Evolutionary conservation across 2,329 filamentous ascomycete species (phyloP), one percentile per base, ranked within the genome.

Genomic region (Trichoderma sp.): DNA sequence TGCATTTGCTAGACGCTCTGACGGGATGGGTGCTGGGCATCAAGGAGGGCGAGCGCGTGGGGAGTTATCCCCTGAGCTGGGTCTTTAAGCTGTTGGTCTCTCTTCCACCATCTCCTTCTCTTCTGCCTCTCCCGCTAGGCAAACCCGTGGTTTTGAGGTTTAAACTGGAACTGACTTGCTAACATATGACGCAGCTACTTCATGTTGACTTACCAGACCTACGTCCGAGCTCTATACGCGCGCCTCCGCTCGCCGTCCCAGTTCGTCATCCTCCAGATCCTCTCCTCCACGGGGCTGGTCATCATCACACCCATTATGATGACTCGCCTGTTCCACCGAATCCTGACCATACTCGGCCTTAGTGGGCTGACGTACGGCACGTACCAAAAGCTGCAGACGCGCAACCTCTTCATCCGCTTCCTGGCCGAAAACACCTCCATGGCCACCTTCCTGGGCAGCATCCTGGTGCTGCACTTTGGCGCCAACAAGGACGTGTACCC

Each of bases 41-140:
- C 45, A 85, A 83, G 60, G 85, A 89, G 69, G 87, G 88, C 55
- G 85, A 90, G 72, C 80, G 87, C 39, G 88, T 90, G 1, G 87
- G 87, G 45, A 89, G 85, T 72, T 90, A 90, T 71, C 88, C 88
- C n/a, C 74, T 90, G 65, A 88, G 86, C 69, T 90, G 87, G 85
- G 84, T 89, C 48, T 90, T 90, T 71, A 90, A 90, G 74, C 80
- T 90, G 83, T 88, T 73, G 76, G 84, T 77, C 24, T 12, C 56
- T 19, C 54, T 15, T 19, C 5, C 19, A 17, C 24, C 61, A 17
- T 41, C 12, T 19, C 17, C 21, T 7, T 34, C 17, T 48, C 28
- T 28, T 51, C 48, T 28, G n/a, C 28, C 15, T 50, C 24, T 1
- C 28, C 14, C 30, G 10, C 2, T 34, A 7, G 30, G 1, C 30